These are phyloP conservation scores for Phylloporus sp. DNA, from an alignment of 768 basidiomycete species.

Conservation along the genomic window DNA sequence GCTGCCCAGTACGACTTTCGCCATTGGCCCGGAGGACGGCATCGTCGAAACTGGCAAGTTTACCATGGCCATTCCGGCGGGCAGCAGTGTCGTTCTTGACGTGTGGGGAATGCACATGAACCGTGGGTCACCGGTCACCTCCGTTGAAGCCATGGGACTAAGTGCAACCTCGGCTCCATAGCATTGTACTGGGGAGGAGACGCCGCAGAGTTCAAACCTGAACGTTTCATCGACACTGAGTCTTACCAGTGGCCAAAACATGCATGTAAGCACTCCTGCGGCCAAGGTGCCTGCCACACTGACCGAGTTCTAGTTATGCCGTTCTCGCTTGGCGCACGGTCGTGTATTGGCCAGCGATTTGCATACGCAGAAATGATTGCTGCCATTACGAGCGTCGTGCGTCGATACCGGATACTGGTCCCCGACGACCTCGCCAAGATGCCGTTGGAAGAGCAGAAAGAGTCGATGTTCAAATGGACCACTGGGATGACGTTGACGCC, in stretches of 20 bases:
- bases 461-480: conserved; percentile 34
- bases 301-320: conserved; percentile 35
- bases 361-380: conserved; percentile 40
- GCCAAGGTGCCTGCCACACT: neutral
- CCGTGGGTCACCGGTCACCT: conserved; percentile 31
- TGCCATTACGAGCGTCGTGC: conserved; percentile 41
- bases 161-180: conserved; percentile 10
- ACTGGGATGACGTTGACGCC: conserved; percentile 37
- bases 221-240: conserved; percentile 48
- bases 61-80: conserved; percentile 35
- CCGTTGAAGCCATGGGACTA: neutral
- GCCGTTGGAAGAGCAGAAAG: conserved; percentile 33
- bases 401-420: conserved; percentile 38
- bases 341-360: conserved; percentile 50
- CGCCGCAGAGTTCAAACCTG: conserved; percentile 41
- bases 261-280: conserved; percentile 37
- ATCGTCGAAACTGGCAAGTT: conserved; percentile 28
- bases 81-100: conserved; percentile 40
- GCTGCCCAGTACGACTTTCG: conserved; percentile 34
- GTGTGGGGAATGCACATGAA: conserved; percentile 43
- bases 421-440: conserved; percentile 33
- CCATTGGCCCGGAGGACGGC: conserved; percentile 14
- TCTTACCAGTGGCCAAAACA: conserved; percentile 50
- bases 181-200: conserved; percentile 51
- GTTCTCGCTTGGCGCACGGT: conserved; percentile 43